Conservation (phyloP, 768 basidiomycete genomes). For the Mycena belliarum region DNA sequence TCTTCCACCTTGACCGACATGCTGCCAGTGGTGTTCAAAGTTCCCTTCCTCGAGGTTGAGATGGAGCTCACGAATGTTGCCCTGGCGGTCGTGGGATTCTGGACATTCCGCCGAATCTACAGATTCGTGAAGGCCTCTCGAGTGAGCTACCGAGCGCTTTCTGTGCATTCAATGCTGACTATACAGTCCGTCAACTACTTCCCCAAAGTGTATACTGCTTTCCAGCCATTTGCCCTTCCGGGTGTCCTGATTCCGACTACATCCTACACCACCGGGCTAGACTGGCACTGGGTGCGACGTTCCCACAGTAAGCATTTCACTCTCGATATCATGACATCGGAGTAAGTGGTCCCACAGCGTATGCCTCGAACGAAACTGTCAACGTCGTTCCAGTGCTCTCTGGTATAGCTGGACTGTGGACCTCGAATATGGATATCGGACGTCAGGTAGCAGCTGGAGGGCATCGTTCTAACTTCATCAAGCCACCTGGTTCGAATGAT, state of each 20-base stretch:
- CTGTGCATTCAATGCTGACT: not conserved
- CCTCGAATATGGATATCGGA: slow-evolving; percentile 47
- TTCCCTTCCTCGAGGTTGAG: not conserved
- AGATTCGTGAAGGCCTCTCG: not conserved
- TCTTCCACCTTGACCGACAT: too few species aligned
- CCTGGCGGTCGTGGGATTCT: not conserved
- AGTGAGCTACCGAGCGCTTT: not conserved
- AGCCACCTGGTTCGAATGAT: slow-evolving; percentile 35
- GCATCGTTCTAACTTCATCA: slow-evolving; percentile 40
- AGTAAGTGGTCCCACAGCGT: slow-evolving; percentile 1
- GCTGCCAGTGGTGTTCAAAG: not conserved
- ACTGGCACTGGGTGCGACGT: slow-evolving; percentile 29
- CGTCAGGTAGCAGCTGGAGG: slow-evolving; percentile 45
- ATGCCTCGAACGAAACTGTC: slow-evolving; percentile 26
- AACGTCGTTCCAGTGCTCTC: slow-evolving; percentile 29
- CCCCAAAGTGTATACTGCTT: slow-evolving; percentile 30
- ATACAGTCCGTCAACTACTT: slow-evolving; percentile 11
- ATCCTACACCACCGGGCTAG: slow-evolving; percentile 28
- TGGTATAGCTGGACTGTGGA: slow-evolving; percentile 40
- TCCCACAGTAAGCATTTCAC: slow-evolving; percentile 20
- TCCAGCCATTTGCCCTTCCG: slow-evolving; percentile 30
- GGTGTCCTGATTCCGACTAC: slow-evolving; percentile 28
- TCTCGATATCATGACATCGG: not conserved
- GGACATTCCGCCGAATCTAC: slow-evolving; percentile 1
- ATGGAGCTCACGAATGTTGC: not conserved